phyloP scores from a whole-genome alignment of 2,329 filamentous ascomycete species.

The Neonectria magnoliae region DNA sequence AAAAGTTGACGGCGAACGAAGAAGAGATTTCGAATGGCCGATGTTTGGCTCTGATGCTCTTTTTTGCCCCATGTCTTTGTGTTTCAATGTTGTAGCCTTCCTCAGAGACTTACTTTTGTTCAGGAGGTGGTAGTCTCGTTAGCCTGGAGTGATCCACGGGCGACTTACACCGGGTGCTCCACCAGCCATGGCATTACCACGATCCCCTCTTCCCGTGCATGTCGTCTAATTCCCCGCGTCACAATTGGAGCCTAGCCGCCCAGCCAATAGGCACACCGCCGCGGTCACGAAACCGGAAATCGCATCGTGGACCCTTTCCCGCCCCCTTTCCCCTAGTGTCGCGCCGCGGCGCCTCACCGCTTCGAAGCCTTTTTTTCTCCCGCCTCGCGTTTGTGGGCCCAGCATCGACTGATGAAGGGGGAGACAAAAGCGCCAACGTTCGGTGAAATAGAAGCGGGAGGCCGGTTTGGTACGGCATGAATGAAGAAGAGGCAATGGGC shows the following conservation, averaged over 20 bases:
- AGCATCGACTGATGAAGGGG: slow-evolving; percentile 7
- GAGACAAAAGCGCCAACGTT: not conserved
- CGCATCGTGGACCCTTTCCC: slow-evolving; percentile 7
- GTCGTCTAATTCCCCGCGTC: slow-evolving; percentile 25
- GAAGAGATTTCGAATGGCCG: slow-evolving; percentile 12
- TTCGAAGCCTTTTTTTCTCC: slow-evolving; percentile 9
- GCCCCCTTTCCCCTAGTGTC: slow-evolving; percentile 7
- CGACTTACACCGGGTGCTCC: not conserved
- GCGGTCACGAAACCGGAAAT: slow-evolving; percentile 38
- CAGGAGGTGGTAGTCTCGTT: not conserved
- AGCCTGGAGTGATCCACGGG: not conserved
- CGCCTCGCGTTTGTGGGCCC: slow-evolving; percentile 14
- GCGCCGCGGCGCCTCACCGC: slow-evolving; percentile 20
- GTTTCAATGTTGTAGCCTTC: not conserved
- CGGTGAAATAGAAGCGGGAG: not conserved
- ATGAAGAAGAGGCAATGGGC: not conserved
- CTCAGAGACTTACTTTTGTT: not conserved
- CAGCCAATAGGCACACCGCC: slow-evolving; percentile 32
- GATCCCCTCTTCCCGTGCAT: slow-evolving; percentile 21
- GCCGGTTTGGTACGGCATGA: not conserved
- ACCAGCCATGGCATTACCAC: not conserved
- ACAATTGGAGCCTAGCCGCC: slow-evolving; percentile 12
- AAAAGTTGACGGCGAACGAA: slow-evolving; percentile 10
- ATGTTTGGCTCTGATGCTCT: slow-evolving; percentile 1
- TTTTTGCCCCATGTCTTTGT: not conserved